Evolutionary conservation across 2,329 filamentous ascomycete genomes (phyloP), one percentile per base, ranked within the genome.

Genomic region (Aspergillus jensenii): DNA sequence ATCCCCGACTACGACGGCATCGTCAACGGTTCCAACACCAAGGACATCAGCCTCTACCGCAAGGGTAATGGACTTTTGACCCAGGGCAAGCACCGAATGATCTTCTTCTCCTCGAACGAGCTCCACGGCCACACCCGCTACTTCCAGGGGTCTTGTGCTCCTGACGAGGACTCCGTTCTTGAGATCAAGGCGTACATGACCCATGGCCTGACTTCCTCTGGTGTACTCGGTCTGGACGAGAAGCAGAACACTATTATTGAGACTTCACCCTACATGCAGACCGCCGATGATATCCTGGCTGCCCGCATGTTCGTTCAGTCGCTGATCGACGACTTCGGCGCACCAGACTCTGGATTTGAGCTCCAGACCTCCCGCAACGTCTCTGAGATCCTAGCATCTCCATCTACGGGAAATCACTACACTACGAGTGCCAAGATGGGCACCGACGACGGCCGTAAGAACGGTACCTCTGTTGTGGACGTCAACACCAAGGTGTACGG

Each of bases 401-500:
- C 77, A 17, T 80, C 82, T 41, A 79, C 80, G 17, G 76, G 79
- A 4, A 78, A 70, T 35, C 76, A 78, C 59, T 77, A 71, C 66
- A 70, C 74, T 37, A 79, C 84, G 39, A 87, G 84, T 0, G 80
- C 82, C 50, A 88, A 87, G 70, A 79, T 89, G 63, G 86, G 86
- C 12, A 76, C 74, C 0, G 80, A 84, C 56, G 81, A 84, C 48
- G 84, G 83, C 15, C 80, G 82, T 31, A 71, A 69, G 46, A 74
- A 71, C n/a, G 85, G 86, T 15, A 80, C 77, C 6, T 77, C 84
- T 1, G 87, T 89, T 2, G 86, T 89, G 1, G 87, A 89, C 63
- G 69, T 79, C 11, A 78, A 89, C 72, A 83, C 85, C 56, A 84
- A 82, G 72, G 85, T 89, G 6, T 89, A 84, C 66, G 87, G 86